Evolutionary conservation across 2,329 filamentous ascomycete genomes (phyloP).

Genomic region (Colletotrichum spaethianum): DNA sequence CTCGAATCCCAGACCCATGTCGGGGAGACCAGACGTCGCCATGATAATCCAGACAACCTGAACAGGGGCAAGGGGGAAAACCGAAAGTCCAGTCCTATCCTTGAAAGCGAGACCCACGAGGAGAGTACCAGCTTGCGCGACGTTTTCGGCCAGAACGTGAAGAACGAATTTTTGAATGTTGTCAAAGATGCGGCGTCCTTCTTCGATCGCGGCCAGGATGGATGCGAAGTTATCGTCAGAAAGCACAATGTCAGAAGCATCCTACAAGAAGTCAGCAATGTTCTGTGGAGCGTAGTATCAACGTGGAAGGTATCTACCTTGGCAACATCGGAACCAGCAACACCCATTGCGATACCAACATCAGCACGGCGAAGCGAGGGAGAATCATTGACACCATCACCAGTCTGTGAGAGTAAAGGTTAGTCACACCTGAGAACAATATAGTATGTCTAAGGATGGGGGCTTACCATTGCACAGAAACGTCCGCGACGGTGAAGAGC

Average conservation of each 20-base stretch:
- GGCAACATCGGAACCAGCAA: conserved; percentile 74
- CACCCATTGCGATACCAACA: conserved; percentile 77
- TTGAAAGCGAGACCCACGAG: conserved; percentile 77
- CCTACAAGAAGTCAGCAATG: conserved; percentile 51
- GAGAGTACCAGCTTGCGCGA: conserved; percentile 73
- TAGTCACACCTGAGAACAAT: not conserved
- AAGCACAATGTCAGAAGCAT: conserved; percentile 72
- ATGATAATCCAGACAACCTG: conserved; percentile 81
- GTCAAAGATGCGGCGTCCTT: conserved; percentile 76
- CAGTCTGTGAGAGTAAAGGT: conserved; percentile 60
- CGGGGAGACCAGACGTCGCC: conserved; percentile 76
- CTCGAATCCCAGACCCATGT: conserved; percentile 79
- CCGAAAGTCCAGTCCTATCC: conserved; percentile 69
- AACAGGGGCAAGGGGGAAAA: conserved; percentile 76
- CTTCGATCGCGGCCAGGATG: conserved; percentile 74
- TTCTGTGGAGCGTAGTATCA: not conserved
- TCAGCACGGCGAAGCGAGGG: conserved; percentile 75
- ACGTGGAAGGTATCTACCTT: conserved; percentile 48
- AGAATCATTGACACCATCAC: conserved; percentile 77
- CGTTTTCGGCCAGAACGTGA: conserved; percentile 72
- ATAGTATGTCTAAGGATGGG: not conserved
- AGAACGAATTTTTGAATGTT: conserved; percentile 77
- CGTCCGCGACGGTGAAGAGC: conserved; percentile 73
- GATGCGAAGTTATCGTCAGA: conserved; percentile 78
- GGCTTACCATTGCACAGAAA: conserved; percentile 67